Conservation (phyloP, 257 asterid species). For the Mentha longifolia region DNA sequence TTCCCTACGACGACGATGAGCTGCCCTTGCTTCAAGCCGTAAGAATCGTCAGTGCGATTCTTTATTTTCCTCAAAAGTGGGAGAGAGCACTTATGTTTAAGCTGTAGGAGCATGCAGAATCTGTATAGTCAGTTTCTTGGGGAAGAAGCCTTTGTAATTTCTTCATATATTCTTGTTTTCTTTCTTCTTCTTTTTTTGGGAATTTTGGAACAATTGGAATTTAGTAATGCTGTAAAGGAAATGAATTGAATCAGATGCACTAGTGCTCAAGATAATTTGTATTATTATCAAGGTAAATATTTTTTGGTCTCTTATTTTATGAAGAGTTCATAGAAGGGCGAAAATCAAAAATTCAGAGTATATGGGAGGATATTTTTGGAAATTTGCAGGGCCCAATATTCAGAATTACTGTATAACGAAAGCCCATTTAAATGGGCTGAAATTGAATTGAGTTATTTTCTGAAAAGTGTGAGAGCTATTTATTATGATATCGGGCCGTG, state of each 20-base stretch:
- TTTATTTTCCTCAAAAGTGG: conserved; percentile 50
- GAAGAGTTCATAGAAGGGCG: too few species aligned
- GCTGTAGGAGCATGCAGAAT: conserved; percentile 34
- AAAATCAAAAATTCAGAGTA: too few species aligned
- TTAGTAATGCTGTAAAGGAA: background rate
- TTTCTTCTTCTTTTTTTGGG: background rate
- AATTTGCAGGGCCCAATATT: too few species aligned
- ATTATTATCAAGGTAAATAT: background rate
- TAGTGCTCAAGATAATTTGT: background rate
- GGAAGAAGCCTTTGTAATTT: background rate
- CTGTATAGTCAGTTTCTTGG: conserved; percentile 20
- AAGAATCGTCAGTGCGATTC: conserved; percentile 52
- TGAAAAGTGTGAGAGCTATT: too few species aligned
- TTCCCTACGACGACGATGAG: conserved; percentile 35
- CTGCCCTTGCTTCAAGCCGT: conserved; percentile 48
- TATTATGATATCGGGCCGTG: too few species aligned
- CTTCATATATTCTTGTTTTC: background rate
- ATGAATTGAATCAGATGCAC: background rate
- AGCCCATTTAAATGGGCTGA: too few species aligned
- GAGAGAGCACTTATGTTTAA: conserved; percentile 45
- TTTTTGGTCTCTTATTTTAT: background rate
- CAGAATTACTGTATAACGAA: too few species aligned
- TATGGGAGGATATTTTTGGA: too few species aligned
- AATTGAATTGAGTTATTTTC: too few species aligned
- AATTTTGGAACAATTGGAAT: background rate